phyloP scores from a whole-genome alignment of 768 basidiomycete genomes.

The Pisolithus albus region DNA sequence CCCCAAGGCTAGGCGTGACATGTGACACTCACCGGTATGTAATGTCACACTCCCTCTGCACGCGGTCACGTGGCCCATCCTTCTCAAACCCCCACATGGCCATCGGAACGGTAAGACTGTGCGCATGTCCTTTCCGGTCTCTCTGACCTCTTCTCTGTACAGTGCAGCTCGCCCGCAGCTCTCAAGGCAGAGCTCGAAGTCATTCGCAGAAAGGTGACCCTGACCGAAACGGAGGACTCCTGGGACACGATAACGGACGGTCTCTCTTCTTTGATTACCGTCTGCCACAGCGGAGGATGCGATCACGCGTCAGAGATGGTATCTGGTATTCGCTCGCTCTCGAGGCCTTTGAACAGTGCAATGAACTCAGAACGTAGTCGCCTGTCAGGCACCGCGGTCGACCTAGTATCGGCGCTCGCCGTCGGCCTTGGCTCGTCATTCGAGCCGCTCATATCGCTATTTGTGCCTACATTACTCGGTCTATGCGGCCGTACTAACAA shows the following conservation, averaged over 20 bases:
- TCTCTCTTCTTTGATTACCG: conserved; percentile 37
- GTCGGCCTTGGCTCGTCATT: conserved; percentile 53
- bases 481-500: conserved; percentile 75
- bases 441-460: conserved; percentile 58
- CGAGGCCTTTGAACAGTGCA: conserved; percentile 49
- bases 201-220: conserved; percentile 35
- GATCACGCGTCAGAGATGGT: conserved; percentile 48
- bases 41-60: not conserved
- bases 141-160: not conserved
- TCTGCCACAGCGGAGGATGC: conserved; percentile 48
- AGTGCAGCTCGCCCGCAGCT: conserved; percentile 28
- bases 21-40: not conserved
- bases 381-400: conserved; percentile 60
- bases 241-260: conserved; percentile 65
- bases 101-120: not conserved
- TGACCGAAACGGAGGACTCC: conserved; percentile 68
- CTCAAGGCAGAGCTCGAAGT: conserved; percentile 37
- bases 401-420: conserved; percentile 51
- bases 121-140: too few relatives aligned
- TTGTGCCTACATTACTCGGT: conserved; percentile 60
- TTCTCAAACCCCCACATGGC: not conserved
- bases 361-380: conserved; percentile 70
- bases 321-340: conserved; percentile 41
- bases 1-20: not conserved
- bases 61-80: too few relatives aligned